Conservation (phyloP, 352 stramenopile species). For the Pythium brachiatum region DNA sequence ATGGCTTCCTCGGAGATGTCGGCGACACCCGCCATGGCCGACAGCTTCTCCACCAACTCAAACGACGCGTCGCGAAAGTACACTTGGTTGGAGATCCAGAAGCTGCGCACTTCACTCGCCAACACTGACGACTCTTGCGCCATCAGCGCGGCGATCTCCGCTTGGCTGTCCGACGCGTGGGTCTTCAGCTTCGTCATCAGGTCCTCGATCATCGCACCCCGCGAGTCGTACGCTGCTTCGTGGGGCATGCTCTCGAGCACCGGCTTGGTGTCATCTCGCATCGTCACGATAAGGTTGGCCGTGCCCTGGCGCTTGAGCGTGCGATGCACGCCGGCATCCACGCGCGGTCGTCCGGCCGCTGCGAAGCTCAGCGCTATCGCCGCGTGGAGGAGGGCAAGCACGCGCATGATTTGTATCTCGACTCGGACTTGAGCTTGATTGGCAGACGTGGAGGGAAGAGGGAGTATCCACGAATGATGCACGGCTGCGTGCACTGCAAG, state of each 20-base stretch:
- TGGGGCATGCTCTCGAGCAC: neutral
- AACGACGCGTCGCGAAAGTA: conserved; percentile 30
- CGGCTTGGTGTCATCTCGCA: conserved; percentile 11
- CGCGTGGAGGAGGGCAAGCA: no score
- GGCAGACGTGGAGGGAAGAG: no score
- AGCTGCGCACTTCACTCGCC: conserved; percentile 16
- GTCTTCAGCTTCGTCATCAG: conserved; percentile 16
- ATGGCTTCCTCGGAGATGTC: conserved; percentile 5
- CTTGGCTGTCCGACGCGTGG: conserved; percentile 16
- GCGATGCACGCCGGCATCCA: conserved; percentile 8
- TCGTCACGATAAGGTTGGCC: conserved; percentile 28
- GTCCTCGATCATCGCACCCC: conserved; percentile 7
- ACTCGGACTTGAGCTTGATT: no score
- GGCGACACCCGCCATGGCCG: conserved; percentile 11
- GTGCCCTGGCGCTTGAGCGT: conserved; percentile 2
- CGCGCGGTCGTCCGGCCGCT: no score
- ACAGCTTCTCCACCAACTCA: conserved; percentile 21
- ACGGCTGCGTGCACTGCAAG: no score
- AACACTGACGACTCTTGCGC: neutral
- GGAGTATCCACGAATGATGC: no score
- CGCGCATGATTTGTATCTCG: no score
- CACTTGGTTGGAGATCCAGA: conserved; percentile 38
- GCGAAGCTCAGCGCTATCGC: no score
- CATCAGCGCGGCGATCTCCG: conserved; percentile 6
- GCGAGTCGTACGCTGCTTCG: conserved; percentile 2